Percentiles rank a stretch among this genome's conserved stretches.
Conservation (phyloP, 83 land plant genomes). For the Thuja plicata region DNA sequence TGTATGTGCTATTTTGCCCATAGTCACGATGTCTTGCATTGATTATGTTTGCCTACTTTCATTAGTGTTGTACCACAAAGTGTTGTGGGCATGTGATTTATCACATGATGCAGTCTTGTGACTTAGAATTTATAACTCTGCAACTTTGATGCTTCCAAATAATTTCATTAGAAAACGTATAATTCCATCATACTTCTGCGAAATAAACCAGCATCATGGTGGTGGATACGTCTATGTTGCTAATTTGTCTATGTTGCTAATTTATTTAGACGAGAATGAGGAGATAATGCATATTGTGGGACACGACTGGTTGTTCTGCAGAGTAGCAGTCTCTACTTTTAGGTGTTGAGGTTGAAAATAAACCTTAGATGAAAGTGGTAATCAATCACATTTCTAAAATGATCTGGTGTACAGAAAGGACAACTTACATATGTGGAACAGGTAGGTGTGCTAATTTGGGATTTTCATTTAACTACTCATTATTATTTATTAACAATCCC, state of each 20-base stretch:
- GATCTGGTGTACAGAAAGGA: neutral
- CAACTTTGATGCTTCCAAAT: neutral
- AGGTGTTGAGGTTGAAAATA: neutral
- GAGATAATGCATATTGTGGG: neutral
- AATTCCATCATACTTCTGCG: neutral
- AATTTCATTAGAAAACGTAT: neutral
- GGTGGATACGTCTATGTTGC: neutral
- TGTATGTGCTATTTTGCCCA: neutral
- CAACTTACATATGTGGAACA: neutral
- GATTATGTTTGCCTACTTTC: neutral
- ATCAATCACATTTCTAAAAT: too few relatives aligned
- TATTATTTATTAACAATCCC: too few relatives aligned
- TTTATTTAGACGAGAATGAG: neutral
- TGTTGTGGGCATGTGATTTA: neutral
- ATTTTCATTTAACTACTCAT: too few relatives aligned
- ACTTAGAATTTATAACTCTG: neutral
- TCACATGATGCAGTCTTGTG: neutral
- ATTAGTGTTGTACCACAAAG: neutral
- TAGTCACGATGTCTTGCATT: neutral
- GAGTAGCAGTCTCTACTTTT: neutral
- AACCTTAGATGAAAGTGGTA: neutral
- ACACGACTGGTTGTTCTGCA: neutral
- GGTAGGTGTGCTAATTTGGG: neutral
- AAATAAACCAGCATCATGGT: neutral
- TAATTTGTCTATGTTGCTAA: neutral